Evolutionary conservation across 1,284 basidiomycete genomes (phyloP), one percentile per base, ranked within the genome.

Genomic region (Inonotus obliquus): DNA sequence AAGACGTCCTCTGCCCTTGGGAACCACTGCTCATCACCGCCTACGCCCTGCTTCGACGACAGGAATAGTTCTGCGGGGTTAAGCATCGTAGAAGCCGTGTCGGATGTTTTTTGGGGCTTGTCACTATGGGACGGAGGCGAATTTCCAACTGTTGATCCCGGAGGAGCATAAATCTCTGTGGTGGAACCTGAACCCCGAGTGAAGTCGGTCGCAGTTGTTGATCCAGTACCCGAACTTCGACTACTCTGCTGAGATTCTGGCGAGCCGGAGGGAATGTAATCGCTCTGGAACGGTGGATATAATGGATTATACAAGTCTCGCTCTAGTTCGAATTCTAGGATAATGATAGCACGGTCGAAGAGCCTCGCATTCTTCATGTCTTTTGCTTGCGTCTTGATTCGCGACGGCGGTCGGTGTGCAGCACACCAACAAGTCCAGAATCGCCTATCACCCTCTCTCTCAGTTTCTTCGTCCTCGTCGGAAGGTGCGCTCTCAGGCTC

Each of bases 341-440:
- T 79, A 66, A 92, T 82, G 56, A 82, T 49, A 11, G 69, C 59
- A 69, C 69, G 61, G 66, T 68, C 57, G 53, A 47, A 56, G 29
- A 41, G 54, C 13, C 38, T 32, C 29, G 38, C 32, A 9, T 19
- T 39, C 3, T 27, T 38, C 14, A 70, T 56, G 41, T 67, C 39
- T 69, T 49, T 41, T 48, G 64, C 19, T 11, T 52, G 52, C 39
- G 51, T 60, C 44, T 45, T 38, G 13, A 29, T 27, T 59, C n/a
- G 68, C 48, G 67, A 69, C 17, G 70, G 68, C 0, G 84, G 85
- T 10, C 87, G 79, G 72, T 94, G 91, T 0, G 89, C 82, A 0
- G 91, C 91, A 67, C 91, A 92, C 90, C 92, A 94, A 66, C 89
- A 92, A 0, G 84, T 85, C 92, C 92, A 95, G n/a, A 77, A 74